Evolutionary conservation across 768 basidiomycete species (phyloP), one percentile per base, ranked within the genome.

Genomic region (Cystobasidium onofrii): DNA sequence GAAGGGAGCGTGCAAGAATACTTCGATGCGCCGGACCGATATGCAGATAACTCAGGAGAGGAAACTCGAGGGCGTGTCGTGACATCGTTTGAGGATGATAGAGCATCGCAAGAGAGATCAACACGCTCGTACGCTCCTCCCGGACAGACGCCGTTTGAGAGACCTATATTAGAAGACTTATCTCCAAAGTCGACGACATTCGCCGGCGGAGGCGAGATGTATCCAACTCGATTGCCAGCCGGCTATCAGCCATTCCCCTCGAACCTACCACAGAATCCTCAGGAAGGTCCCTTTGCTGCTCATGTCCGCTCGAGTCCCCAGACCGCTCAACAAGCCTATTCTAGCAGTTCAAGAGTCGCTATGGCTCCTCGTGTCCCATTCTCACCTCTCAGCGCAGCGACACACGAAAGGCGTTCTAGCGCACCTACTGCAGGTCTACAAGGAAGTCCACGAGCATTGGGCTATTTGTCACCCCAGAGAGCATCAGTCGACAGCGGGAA

Each of bases 1-100:
- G 52, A 71, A 36, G 52, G 33, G 4, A 39, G 43, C 65, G 13
- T 25, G 6, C 65, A 67, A 52, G 65, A 67, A 39, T 67, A 67
- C 23, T 67, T 67, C 43, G 65, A 67, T 23, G 65, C 65, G 1
- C 65, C 43, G 12, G 46, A 50, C 18, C 46, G 46, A 50, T 50
- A 50, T 20, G 46, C 46, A 7, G 46, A 20, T 12, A 50, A 20
- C 9, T 50, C 46, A 3, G 20, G 20, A 3, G 46, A 50, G 20
- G 18, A 50, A 7, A 50, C 9, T 50, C 6, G 46, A 25, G 57
- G 57, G 31, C 3, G 57, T 2, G 29, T 34, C 9, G 33, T 60
- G 13, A 27, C 3, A 9, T 7, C 57, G 2, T 60, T 60, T 27
- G 57, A 60, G 2, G 29, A 60, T 9, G 29, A 60, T 20, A 15